Conservation (phyloP, 1,139 yeast genomes). For the Yamadazyma buinensis region DNA sequence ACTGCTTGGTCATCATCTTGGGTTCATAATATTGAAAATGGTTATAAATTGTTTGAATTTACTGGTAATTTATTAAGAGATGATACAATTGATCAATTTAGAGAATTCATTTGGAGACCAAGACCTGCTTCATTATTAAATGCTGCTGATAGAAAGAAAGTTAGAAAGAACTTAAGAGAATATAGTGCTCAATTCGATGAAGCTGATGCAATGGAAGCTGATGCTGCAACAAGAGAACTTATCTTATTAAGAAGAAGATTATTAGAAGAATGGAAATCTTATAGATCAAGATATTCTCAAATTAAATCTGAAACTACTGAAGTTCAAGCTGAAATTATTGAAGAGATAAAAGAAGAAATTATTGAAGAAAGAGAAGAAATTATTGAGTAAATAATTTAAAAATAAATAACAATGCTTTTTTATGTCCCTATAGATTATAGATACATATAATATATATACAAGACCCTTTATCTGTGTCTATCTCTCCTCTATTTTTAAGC, state of each 20-base stretch:
- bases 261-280: conserved; percentile 81
- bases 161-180: conserved; percentile 84
- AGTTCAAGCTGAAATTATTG: conserved; percentile 63
- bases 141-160: conserved; percentile 81
- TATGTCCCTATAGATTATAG: too few relatives aligned
- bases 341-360: conserved; percentile 63
- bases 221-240: conserved; percentile 86
- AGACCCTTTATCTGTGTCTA: too few relatives aligned
- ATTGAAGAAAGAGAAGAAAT: conserved; percentile 81
- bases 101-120: conserved; percentile 95
- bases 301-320: conserved; percentile 47
- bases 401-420: too few relatives aligned
- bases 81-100: conserved; percentile 77
- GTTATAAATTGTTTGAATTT: conserved; percentile 82
- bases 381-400: conserved; percentile 50
- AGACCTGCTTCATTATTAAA: conserved; percentile 80
- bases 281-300: conserved; percentile 59
- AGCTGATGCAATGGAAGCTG: conserved; percentile 94
- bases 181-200: conserved; percentile 93
- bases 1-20: conserved; percentile 86
- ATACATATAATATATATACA: too few relatives aligned
- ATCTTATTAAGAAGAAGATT: conserved; percentile 80
- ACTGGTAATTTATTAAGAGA: conserved; percentile 76
- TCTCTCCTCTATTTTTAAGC: too few relatives aligned
- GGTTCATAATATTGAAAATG: conserved; percentile 85